Percentiles rank a stretch among this genome's conserved stretches.
Evolutionary conservation across 1,139 yeast genomes (phyloP).

Genomic region (Pichia kudriavzevii): DNA sequence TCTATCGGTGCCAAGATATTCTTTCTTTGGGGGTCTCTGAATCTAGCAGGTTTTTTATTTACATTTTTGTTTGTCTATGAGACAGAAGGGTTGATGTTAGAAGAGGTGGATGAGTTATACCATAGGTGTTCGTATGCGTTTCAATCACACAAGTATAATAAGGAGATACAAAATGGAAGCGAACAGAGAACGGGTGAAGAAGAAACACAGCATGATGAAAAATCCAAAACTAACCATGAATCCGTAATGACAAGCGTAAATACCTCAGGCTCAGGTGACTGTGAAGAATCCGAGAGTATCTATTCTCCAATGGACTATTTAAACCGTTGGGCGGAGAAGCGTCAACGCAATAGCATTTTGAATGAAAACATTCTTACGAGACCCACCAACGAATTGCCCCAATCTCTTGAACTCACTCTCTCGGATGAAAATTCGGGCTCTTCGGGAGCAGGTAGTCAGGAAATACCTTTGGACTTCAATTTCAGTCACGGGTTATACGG

Average conservation of each 20-base stretch:
- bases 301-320: slow-evolving; percentile 10
- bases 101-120: slow-evolving; percentile 57
- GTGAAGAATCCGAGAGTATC: not conserved
- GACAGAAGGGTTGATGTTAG: slow-evolving; percentile 60
- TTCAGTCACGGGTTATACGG: slow-evolving; percentile 11
- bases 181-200: slow-evolving; percentile 1
- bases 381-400: slow-evolving; percentile 3
- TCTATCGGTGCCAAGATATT: slow-evolving; percentile 63
- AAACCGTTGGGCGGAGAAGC: slow-evolving; percentile 10
- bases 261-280: not conserved
- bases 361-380: slow-evolving; percentile 8
- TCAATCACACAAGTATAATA: slow-evolving; percentile 27
- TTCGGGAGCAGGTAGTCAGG: not conserved
- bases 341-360: slow-evolving; percentile 4
- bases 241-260: not conserved
- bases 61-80: slow-evolving; percentile 54
- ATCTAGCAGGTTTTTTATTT: slow-evolving; percentile 44
- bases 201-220: slow-evolving; percentile 1
- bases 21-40: slow-evolving; percentile 71
- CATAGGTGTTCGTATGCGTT: slow-evolving; percentile 40
- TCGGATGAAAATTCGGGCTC: not conserved
- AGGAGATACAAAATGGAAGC: slow-evolving; percentile 28
- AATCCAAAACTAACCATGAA: no score
- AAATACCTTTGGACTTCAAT: not conserved
- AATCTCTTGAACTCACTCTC: not conserved